Percentiles rank a stretch among this genome's conserved stretches.
These are phyloP conservation scores for Calonectria fujianensis DNA, from an alignment of 2,329 filamentous ascomycete species.

Conservation along the genomic window DNA sequence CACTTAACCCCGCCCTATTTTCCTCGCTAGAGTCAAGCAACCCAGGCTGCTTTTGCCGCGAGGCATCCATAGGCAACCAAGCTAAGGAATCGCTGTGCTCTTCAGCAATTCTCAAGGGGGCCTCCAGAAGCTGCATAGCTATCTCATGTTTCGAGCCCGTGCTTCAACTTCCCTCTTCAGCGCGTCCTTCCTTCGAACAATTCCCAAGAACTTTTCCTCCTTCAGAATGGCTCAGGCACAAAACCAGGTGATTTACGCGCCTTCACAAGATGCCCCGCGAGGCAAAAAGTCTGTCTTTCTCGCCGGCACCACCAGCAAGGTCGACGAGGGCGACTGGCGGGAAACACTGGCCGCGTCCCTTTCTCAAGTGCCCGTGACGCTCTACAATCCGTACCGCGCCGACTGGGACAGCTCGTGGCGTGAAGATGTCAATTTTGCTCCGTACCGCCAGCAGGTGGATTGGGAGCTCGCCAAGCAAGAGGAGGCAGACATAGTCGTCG, in stretches of 20 bases:
- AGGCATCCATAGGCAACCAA: not conserved
- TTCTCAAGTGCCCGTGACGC: not conserved
- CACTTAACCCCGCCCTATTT: not conserved
- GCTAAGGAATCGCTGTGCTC: not conserved
- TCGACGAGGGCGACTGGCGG: slow-evolving; percentile 6
- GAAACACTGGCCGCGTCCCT: not conserved
- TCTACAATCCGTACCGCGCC: slow-evolving; percentile 14
- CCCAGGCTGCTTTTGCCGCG: not conserved
- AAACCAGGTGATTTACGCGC: not conserved
- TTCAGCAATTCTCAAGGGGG: not conserved
- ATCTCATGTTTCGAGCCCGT: not conserved
- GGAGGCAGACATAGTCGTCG: not conserved
- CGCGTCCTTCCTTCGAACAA: not conserved
- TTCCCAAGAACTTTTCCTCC: not conserved
- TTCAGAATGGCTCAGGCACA: not conserved
- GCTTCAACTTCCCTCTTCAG: not conserved
- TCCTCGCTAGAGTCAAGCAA: not conserved
- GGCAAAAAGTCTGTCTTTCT: not conserved
- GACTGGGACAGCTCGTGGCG: slow-evolving; percentile 20
- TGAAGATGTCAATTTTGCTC: not conserved
- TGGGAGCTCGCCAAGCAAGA: slow-evolving; percentile 14
- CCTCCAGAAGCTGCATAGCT: not conserved
- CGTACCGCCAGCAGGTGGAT: not conserved
- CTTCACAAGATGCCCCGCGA: not conserved
- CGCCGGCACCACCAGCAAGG: slow-evolving; percentile 12